phyloP scores from a whole-genome alignment of 164 flowering plant species.

The Umbilicus rupestris region DNA sequence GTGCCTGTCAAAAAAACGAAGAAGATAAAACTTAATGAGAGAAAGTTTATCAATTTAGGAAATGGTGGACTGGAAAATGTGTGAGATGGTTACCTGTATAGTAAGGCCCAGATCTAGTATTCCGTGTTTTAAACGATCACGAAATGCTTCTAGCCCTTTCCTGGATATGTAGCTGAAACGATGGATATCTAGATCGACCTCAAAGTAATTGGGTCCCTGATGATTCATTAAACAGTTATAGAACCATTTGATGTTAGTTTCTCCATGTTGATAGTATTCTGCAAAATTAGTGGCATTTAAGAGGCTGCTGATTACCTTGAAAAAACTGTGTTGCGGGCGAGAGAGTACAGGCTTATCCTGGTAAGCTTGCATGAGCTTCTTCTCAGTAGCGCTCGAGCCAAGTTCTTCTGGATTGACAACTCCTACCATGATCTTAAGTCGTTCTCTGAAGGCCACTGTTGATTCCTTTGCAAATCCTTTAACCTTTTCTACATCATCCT shows the following conservation, averaged over 20 bases:
- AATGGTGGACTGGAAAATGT: background rate
- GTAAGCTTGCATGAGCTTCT: conserved; percentile 72
- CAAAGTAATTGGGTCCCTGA: conserved; percentile 12
- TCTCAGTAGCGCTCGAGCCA: conserved; percentile 61
- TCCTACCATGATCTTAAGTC: conserved; percentile 81
- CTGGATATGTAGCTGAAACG: conserved; percentile 13
- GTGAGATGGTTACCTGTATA: conserved; percentile 30
- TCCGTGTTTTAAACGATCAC: conserved; percentile 31
- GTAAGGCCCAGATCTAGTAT: conserved; percentile 38
- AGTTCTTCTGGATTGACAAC: conserved; percentile 87
- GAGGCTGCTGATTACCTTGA: conserved; percentile 34
- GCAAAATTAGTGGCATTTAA: background rate
- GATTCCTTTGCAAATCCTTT: conserved; percentile 79
- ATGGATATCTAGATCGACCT: conserved; percentile 10
- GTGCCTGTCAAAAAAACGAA: conserved; percentile 46
- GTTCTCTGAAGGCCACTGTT: conserved; percentile 69
- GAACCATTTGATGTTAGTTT: background rate
- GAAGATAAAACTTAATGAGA: background rate
- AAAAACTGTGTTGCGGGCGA: conserved; percentile 94
- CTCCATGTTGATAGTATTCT: background rate
- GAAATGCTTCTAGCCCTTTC: conserved; percentile 11
- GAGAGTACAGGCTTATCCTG: conserved; percentile 98
- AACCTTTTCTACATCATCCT: conserved; percentile 80
- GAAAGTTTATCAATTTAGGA: background rate
- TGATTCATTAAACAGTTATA: background rate